Conservation (phyloP, 495 filamentous ascomycete species). For the Talaromyces stipitatus region DNA sequence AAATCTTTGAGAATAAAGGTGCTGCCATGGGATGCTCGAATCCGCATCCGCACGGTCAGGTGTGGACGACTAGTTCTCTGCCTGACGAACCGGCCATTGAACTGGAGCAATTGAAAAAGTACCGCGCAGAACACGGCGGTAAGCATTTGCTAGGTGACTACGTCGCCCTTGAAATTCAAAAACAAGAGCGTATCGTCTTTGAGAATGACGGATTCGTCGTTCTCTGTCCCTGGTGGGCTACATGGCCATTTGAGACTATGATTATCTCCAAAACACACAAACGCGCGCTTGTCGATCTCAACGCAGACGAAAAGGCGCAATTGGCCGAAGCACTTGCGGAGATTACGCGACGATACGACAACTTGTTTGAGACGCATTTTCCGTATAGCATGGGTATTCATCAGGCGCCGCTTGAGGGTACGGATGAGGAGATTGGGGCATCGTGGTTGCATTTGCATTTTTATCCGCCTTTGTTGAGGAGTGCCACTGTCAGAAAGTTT, state of each 20-base stretch:
- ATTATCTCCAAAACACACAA: slow-evolving; percentile 76
- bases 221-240: slow-evolving; percentile 92
- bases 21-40: slow-evolving; percentile 98
- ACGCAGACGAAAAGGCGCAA: slow-evolving; percentile 52
- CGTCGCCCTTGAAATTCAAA: slow-evolving; percentile 69
- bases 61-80: slow-evolving; percentile 86
- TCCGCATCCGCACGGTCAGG: slow-evolving; percentile 92
- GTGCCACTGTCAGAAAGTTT: slow-evolving; percentile 92
- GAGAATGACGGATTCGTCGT: slow-evolving; percentile 77
- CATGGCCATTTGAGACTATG: slow-evolving; percentile 96
- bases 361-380: slow-evolving; percentile 93
- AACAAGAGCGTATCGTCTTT: slow-evolving; percentile 78
- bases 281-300: slow-evolving; percentile 72
- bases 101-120: slow-evolving; percentile 66
- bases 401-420: slow-evolving; percentile 86
- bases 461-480: slow-evolving; percentile 86
- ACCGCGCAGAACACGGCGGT: slow-evolving; percentile 62
- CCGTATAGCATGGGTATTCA: slow-evolving; percentile 93
- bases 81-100: slow-evolving; percentile 84
- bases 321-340: slow-evolving; percentile 82
- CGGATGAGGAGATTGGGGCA: slow-evolving; percentile 71
- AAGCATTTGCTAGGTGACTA: slow-evolving; percentile 79
- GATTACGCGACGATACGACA: slow-evolving; percentile 86
- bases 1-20: slow-evolving; percentile 99
- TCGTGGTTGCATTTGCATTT: slow-evolving; percentile 96